Evolutionary conservation across 2,329 filamentous ascomycete genomes (phyloP), one percentile per base, ranked within the genome.

Genomic region (Aspergillus pseudoglaucus): DNA sequence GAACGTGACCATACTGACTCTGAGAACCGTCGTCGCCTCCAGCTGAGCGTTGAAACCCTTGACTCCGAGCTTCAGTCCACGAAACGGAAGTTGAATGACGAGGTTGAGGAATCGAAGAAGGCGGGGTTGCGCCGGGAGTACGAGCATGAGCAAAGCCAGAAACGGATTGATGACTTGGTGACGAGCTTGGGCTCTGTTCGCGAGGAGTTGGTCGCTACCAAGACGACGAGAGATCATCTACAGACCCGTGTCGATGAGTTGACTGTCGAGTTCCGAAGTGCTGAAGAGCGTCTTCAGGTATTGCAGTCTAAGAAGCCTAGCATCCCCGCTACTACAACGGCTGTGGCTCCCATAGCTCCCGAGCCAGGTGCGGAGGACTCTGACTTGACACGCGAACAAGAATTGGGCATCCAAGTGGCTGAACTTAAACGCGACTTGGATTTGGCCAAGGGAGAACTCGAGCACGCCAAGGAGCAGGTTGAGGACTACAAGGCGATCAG

Each of bases 401-500:
- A 95, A 54, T 75, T 98, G 35, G 83, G 84, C 44, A 79, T 89
- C 45, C 88, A 98, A 61, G 77, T 95, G 37, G 85, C 87, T 0
- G 88, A 96, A 54, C 78, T 97, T 45, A 91, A 89, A 66, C 87
- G 88, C 45, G 88, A 94, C 59, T 76, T 97, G 9, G 89, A 96
- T 47, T 75, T 95, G 51, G 81, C 87, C 10, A 87, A 82, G 57
- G 80, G 83, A 6, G 89, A 96, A 58, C 75, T 97, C 10, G 87
- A 94, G 56, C 85, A 84, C 59, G 82, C 88, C 12, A 89, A 88
- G 67, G 78, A 82, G 32, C 86, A 95, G 61, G 83, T 85, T 37
- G 89, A 95, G 62, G 85, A 89, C 58, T 97, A 94, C 76, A 91
- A 88, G 67, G 81, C 84, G 44, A 88, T 97, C 57, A 90, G 89